Evolutionary conservation across 352 stramenopile genomes (phyloP), one percentile per base, ranked within the genome.

Genomic region (Phytopythium cucurbitacearum): DNA sequence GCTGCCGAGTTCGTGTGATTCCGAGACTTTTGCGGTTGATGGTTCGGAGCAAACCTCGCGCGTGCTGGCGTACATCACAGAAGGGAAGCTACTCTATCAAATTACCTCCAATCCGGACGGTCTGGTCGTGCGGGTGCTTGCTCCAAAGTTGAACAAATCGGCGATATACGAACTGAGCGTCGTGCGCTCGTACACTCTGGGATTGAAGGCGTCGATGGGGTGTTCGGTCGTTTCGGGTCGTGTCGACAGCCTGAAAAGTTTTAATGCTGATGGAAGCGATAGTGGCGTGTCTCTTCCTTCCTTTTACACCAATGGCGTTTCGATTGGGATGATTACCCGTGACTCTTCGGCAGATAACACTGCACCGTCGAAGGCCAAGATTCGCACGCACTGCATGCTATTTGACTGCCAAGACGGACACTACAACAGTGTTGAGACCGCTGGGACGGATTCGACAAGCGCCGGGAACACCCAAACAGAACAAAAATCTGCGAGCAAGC

Each of bases 61-160:
- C 21, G 21, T 80, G 1, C 67, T 73, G 44, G 48, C 51, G 0
- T 86, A 85, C 47, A 41, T 65, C 16, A 72, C 78, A 8, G 78
- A 89, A 69, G 78, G 78, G n/a, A 53, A 51, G 49, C 42, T 57
- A 0, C 64, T 89, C 10, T 89, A 83, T 52, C 74, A 89, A 32
- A 62, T 89, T 40, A 53, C 72, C 32, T 56, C 81, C 49, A 57
- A 56, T 28, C 57, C 62, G 0, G 60, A 69, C 41, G 28, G 51
- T 6, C 76, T 85, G 56, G 32, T 44, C 34, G 65, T 89, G 1
- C 67, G 58, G 10, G 62, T 83, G 16, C 83, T 87, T 45, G 52
- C 44, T 15, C 45, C 60, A 15, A 64, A 60, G 7, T 7, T 47
- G 16, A 33, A 40, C 1, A 21, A 35, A 21, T 51, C 37, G 33